Percentiles rank a stretch among this genome's conserved stretches.
phyloP scores from a whole-genome alignment of 73 alveolate genomes.

The Paramecium biaurelia region DNA sequence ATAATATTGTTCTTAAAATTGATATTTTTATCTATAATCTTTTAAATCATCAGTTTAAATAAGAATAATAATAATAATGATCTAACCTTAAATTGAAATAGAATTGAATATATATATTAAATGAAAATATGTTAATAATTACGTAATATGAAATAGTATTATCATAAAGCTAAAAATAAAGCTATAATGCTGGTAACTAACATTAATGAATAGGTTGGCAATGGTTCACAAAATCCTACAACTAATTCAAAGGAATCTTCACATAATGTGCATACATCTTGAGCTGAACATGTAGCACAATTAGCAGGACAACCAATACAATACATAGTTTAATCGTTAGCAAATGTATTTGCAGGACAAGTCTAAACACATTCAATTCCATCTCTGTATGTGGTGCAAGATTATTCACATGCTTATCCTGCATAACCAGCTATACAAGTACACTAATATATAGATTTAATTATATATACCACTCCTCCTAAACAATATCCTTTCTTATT shows the following conservation, averaged over 20 bases:
- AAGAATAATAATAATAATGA: too few species aligned
- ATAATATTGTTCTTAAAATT: too few species aligned
- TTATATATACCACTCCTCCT: neutral
- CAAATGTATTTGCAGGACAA: constrained; percentile 8
- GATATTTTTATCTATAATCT: too few species aligned
- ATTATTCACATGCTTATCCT: neutral
- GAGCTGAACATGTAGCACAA: neutral
- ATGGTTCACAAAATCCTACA: neutral
- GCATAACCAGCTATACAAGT: constrained; percentile 10
- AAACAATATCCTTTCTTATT: constrained; percentile 12
- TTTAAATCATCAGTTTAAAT: too few species aligned
- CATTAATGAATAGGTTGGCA: neutral
- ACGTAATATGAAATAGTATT: too few species aligned
- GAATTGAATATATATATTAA: too few species aligned
- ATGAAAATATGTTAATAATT: too few species aligned
- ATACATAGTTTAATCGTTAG: neutral
- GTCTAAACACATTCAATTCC: neutral
- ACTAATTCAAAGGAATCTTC: neutral
- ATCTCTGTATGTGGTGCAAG: constrained; percentile 8
- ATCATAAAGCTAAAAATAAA: neutral
- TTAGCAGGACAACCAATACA: constrained; percentile 19
- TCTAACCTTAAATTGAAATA: too few species aligned
- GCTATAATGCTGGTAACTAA: neutral
- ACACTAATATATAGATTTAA: neutral
- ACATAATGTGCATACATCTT: neutral